A percentile compares a stretch with the other conserved stretches of the same genome.
These are phyloP conservation scores for Nepenthes alata DNA, from an alignment of 179 eudicot species.

Conservation along the genomic window DNA sequence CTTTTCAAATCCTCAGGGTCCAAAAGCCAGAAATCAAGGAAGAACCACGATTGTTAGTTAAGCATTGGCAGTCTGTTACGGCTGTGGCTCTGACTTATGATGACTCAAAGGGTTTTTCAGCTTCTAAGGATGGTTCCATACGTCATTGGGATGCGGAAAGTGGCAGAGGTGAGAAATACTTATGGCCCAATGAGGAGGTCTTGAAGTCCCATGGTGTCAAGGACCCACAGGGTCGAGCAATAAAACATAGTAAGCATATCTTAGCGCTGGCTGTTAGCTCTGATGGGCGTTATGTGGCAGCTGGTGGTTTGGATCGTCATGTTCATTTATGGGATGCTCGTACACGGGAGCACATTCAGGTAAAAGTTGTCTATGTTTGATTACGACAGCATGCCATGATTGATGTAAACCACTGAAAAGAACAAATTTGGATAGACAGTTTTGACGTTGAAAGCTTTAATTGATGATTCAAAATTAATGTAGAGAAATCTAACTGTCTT, in stretches of 20 bases:
- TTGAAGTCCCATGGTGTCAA: slow-evolving; percentile 60
- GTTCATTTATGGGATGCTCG: slow-evolving; percentile 94
- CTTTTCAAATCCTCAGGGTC: slow-evolving; percentile 29
- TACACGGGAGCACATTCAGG: slow-evolving; percentile 72
- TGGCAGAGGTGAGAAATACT: slow-evolving; percentile 62
- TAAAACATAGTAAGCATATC: slow-evolving; percentile 59
- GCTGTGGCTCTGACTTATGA: slow-evolving; percentile 72
- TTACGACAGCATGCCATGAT: neutral
- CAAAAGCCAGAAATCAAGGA: slow-evolving; percentile 43
- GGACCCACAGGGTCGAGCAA: slow-evolving; percentile 56
- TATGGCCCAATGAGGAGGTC: slow-evolving; percentile 68
- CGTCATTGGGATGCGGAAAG: slow-evolving; percentile 77
- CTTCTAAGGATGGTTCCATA: slow-evolving; percentile 84
- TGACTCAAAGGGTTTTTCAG: slow-evolving; percentile 74
- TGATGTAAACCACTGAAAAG: no score
- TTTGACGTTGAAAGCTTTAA: no score
- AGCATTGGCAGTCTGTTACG: slow-evolving; percentile 80
- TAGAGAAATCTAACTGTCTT: no score
- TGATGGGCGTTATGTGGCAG: slow-evolving; percentile 88
- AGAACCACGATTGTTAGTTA: slow-evolving; percentile 40
- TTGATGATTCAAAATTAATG: no score
- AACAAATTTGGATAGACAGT: no score
- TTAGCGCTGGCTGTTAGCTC: slow-evolving; percentile 74
- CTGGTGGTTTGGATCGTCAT: slow-evolving; percentile 88
- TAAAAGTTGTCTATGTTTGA: slow-evolving; percentile 10